Percentiles rank a stretch among this genome's conserved stretches.
Evolutionary conservation across 2,329 filamentous ascomycete species (phyloP).

Genomic region (Talaromyces sp.): DNA sequence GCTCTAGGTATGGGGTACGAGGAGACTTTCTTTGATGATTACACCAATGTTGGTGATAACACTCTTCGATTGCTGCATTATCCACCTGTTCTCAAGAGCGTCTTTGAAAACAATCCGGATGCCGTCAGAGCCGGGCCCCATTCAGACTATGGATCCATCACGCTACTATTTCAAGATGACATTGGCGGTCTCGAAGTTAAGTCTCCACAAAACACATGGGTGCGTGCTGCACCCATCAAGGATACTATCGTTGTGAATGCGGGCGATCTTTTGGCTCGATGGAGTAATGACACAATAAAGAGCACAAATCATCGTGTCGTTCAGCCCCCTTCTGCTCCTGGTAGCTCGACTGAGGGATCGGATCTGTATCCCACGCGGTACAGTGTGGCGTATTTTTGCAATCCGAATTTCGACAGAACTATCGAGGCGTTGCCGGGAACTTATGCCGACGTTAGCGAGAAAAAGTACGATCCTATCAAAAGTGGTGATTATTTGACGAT

Average conservation of each 20-base stretch:
- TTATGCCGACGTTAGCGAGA: conserved; percentile 57
- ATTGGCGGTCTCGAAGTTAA: conserved; percentile 60
- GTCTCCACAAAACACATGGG: conserved; percentile 71
- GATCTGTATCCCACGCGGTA: conserved; percentile 70
- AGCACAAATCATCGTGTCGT: conserved; percentile 88
- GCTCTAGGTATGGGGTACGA: conserved; percentile 75
- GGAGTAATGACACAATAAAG: conserved; percentile 89
- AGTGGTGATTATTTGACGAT: conserved; percentile 78
- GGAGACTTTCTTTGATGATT: conserved; percentile 71
- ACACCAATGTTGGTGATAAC: conserved; percentile 55
- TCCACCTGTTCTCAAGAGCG: conserved; percentile 61
- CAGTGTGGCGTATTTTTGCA: conserved; percentile 90
- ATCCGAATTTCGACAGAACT: conserved; percentile 70
- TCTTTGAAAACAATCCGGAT: conserved; percentile 64
- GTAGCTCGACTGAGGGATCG: conserved; percentile 32
- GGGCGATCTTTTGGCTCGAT: conserved; percentile 78
- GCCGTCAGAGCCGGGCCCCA: conserved; percentile 77
- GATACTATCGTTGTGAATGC: conserved; percentile 85
- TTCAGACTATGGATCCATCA: conserved; percentile 60
- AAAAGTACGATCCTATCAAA: conserved; percentile 75
- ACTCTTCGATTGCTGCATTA: conserved; percentile 68
- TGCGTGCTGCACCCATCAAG: conserved; percentile 77
- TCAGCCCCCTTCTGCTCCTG: conserved; percentile 62
- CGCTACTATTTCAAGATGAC: conserved; percentile 55
- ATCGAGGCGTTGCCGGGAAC: conserved; percentile 83